Base-by-base conservation (phyloP, 768 basidiomycete species). In the Termitomyces bulborhizus region DNA sequence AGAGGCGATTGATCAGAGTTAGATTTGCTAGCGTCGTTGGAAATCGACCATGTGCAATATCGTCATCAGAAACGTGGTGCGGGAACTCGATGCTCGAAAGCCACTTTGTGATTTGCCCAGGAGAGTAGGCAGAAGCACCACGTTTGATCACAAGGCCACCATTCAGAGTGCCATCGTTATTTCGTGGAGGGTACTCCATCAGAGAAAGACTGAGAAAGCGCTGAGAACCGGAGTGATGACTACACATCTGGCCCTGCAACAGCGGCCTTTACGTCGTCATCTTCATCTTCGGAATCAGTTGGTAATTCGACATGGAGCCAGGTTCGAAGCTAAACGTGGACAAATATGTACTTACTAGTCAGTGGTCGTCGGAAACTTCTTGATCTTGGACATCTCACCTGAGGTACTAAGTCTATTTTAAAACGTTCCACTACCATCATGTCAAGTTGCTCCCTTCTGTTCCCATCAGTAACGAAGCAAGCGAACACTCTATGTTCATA, bases 1-100 rank as follows among this genome's bases (percentile, higher is more conserved):
- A 51, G 6, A 60, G 56, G 46, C 57, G 56, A 32, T 51, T 54
- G 16, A 60, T 49, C 12, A 57, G 26, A 13, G 45, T 51, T 8
- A 60, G 51, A 46, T 60, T 55, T 11, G 57, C 50, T 8, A 60
- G 46, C 6, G 54, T 60, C 26, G 56, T 54, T 42, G 59, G 50
- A 27, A 60, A 60, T 21, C 54, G 56, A 42, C 53, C 41, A 41
- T 55, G 42, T 15, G 21, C 24, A 26, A 57, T 48, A 39, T 60
- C 59, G 12, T 57, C 57, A 4, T 55, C 39, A 16, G 59, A 55
- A 36, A 57, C 47, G 27, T 24, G 36, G n/a, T 53, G 24, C 2
- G 55, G 59, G 15, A 57, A 60, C 7, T 34, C 18, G 24, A 60
- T 57, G 26, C 32, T 48, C 26, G 42, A 48, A 3, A 60, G 59